phyloP scores from a whole-genome alignment of 164 flowering plant species.

The Magnolia changhungtana region DNA sequence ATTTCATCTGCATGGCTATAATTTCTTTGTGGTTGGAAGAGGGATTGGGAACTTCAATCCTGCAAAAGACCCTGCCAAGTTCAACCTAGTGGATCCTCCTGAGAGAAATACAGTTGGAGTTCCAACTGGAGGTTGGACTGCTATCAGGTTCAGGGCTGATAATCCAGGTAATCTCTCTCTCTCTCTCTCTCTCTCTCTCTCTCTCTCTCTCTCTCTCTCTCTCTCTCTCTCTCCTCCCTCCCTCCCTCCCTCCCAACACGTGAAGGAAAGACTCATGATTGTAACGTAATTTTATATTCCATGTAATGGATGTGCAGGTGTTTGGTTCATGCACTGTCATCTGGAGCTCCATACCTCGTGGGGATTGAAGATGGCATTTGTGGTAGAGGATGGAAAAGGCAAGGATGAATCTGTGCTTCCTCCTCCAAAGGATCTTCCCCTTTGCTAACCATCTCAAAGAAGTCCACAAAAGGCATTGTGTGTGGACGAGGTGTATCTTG shows the following conservation, averaged over 20 bases:
- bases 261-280: too few relatives aligned
- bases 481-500: not conserved
- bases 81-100: constrained; percentile 62
- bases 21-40: constrained; percentile 52
- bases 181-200: too few relatives aligned
- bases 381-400: constrained; percentile 55
- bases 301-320: constrained; percentile 29
- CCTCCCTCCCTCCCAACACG: too few relatives aligned
- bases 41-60: constrained; percentile 51
- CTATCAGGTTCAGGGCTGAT: constrained; percentile 62
- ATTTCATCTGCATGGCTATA: constrained; percentile 55
- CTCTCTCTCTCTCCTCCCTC: too few relatives aligned
- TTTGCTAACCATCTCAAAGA: constrained; percentile 26
- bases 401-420: constrained; percentile 42
- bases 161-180: constrained; percentile 51
- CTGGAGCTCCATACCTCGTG: constrained; percentile 65
- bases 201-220: too few relatives aligned
- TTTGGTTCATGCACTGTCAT: constrained; percentile 78
- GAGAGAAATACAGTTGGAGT: constrained; percentile 72
- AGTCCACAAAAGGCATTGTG: not conserved
- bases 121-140: constrained; percentile 78
- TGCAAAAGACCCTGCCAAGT: constrained; percentile 45
- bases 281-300: not conserved
- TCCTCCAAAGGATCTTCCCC: constrained; percentile 67
- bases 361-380: constrained; percentile 65